Evolutionary conservation across 495 filamentous ascomycete genomes (phyloP), one percentile per base, ranked within the genome.

Genomic region (Cryomyces antarcticus): DNA sequence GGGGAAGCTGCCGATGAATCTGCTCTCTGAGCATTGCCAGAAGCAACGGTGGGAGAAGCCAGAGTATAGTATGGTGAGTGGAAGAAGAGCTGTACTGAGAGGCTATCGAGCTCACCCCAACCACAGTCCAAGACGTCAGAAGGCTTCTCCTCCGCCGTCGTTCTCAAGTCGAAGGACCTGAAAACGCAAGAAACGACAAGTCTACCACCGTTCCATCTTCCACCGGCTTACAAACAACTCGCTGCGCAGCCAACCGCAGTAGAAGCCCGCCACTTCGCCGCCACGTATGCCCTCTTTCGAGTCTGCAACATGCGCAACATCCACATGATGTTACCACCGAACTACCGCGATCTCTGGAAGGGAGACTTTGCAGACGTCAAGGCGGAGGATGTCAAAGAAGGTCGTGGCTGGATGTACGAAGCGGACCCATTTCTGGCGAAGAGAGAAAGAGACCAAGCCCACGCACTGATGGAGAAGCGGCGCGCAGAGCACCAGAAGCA

Each of bases 31-130:
- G 68, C 83, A 93, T 63, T 92, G 82, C 53, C 84, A 93, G 58
- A 87, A 86, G 62, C 80, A 88, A 61, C 83, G 82, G 54, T 97
- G 89, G 89, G 78, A 81, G 48, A 89, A 78, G 53, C 89, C 88
- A 1, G 87, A 94, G 53, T 97, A 92, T 60, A 73, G 72, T 50
- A 85, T 80, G 75, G 73, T 74, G 59, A 49, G 39, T 31, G 34
- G 40, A 49, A 51, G 30, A 41, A 33, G 6, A n/a, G 17, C 41
- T 10, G 30, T 34, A 48, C 48, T 38, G 4, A n/a, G 10, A 24
- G 10, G 29, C 9, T 5, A 13, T 46, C 38, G n/a, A 28, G 5
- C 17, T 24, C 17, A 24, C 17, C 33, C 5, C 7, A 30, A 10
- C 30, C 0, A 50, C 52, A 73, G 65, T 63, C 53, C 33, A 70